Evolutionary conservation across 345 rosid species (phyloP).

Genomic region (Salix udensis): DNA sequence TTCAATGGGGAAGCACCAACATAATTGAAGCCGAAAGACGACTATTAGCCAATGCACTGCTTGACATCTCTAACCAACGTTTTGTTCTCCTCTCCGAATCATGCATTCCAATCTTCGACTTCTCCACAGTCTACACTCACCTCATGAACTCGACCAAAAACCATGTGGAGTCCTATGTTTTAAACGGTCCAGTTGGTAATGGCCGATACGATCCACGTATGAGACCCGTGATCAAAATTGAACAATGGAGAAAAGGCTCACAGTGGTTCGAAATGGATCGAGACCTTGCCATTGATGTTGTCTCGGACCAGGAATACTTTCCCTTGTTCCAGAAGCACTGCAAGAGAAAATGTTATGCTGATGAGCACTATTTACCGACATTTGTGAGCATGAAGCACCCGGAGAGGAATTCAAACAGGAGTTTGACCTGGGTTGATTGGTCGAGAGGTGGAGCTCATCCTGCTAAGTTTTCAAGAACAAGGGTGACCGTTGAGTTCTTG

Average conservation of each 20-base stretch:
- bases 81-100: constrained; percentile 77
- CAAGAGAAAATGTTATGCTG: constrained; percentile 52
- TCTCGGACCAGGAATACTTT: constrained; percentile 55
- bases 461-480: constrained; percentile 32
- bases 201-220: constrained; percentile 57
- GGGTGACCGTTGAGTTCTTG: constrained; percentile 52
- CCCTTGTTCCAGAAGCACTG: constrained; percentile 55
- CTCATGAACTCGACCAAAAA: constrained; percentile 45
- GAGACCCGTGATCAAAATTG: constrained; percentile 47
- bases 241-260: constrained; percentile 82
- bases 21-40: constrained; percentile 90
- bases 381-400: constrained; percentile 37
- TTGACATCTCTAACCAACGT: constrained; percentile 63
- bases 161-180: constrained; percentile 59
- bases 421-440: constrained; percentile 86
- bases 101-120: constrained; percentile 81
- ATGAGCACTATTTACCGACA: constrained; percentile 83
- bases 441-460: constrained; percentile 77
- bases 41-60: constrained; percentile 69
- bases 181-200: constrained; percentile 49
- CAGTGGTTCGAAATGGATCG: constrained; percentile 84
- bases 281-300: constrained; percentile 48
- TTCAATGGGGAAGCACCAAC: constrained; percentile 65
- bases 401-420: constrained; percentile 54
- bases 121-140: constrained; percentile 58